Evolutionary conservation across 2,329 filamentous ascomycete species (phyloP), one percentile per base, ranked within the genome.

Genomic region (Metarhizium guizhouense): DNA sequence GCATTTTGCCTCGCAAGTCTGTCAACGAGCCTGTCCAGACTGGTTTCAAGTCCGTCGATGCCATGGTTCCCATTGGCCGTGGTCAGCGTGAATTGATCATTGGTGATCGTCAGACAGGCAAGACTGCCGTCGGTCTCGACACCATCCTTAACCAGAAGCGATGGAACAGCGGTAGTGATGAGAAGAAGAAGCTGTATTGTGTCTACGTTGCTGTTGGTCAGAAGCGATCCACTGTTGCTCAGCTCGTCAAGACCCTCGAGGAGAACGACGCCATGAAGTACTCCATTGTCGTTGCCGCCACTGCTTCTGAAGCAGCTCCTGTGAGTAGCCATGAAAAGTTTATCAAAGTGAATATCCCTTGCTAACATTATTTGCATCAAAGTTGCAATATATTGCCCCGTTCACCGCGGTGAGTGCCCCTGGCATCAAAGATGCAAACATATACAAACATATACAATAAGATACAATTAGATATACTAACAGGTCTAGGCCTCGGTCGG

Each of bases 31-130:
- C 94, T 66, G 93, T 99, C 66, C 94, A 99, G 87, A 99, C 94
- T 74, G 94, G 94, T 83, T 87, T 97, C 69, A 99, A 99, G 85
- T 96, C 90, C 68, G 84, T 99, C 81, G 94, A 99, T 75, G 92
- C 94, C 79, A 97, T 99, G 94, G 94, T 99, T 68, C 94, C 94
- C 70, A 96, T 99, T 70, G 94, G 94, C 75, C 94, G 94, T 93
- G 94, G 94, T 73, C 94, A 99, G 85, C 94, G 94, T 93, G 94
- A 99, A 83, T 82, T 99, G 85, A 97, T 99, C 77, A 99, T 99
- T 78, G 94, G 94, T 83, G 94, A 99, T 76, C 94, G 94, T 91
- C 94, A 99, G 81, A 99, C 94, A 69, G 94, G 94, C 78, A 99
- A 99, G 88, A 99, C 94, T 73, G 94, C 94, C 70, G 93, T 99